phyloP scores from a whole-genome alignment of 2,329 filamentous ascomycete genomes.

The Alternaria sp. region DNA sequence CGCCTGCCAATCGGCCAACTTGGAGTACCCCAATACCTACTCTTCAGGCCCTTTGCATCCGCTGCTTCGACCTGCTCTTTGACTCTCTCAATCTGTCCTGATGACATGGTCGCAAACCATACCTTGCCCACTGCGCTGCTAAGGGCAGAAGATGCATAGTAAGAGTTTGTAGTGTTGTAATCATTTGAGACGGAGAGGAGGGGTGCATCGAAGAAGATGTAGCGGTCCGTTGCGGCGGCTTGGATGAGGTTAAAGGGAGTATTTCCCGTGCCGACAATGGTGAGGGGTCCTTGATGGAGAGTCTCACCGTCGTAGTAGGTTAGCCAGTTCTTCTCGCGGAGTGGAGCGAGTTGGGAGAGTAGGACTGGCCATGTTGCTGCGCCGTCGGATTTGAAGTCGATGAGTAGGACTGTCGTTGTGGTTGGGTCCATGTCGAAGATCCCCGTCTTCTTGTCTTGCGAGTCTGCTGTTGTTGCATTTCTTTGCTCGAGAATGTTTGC shows the following conservation, averaged over 20 bases:
- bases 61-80: slow-evolving; percentile 17
- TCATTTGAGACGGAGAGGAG: slow-evolving; percentile 53
- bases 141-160: slow-evolving; percentile 37
- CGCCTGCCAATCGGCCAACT: slow-evolving; percentile 31
- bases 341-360: slow-evolving; percentile 64
- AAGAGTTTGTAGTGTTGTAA: slow-evolving; percentile 39
- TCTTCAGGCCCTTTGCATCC: slow-evolving; percentile 27
- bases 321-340: slow-evolving; percentile 65
- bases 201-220: slow-evolving; percentile 74
- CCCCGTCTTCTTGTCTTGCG: slow-evolving; percentile 51
- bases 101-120: slow-evolving; percentile 21
- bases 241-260: slow-evolving; percentile 66
- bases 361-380: slow-evolving; percentile 63
- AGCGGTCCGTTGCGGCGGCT: slow-evolving; percentile 63
- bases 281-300: slow-evolving; percentile 66
- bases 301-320: slow-evolving; percentile 59
- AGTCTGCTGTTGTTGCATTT: slow-evolving; percentile 31
- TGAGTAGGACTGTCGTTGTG: slow-evolving; percentile 66
- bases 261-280: slow-evolving; percentile 74
- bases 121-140: slow-evolving; percentile 30
- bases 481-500: slow-evolving; percentile 52
- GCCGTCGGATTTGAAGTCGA: slow-evolving; percentile 73
- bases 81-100: slow-evolving; percentile 14
- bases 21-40: slow-evolving; percentile 37
- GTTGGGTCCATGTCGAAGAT: slow-evolving; percentile 57